These are phyloP conservation scores for Thelonectria rubi DNA, from an alignment of 2,329 filamentous ascomycete species.

Conservation along the genomic window DNA sequence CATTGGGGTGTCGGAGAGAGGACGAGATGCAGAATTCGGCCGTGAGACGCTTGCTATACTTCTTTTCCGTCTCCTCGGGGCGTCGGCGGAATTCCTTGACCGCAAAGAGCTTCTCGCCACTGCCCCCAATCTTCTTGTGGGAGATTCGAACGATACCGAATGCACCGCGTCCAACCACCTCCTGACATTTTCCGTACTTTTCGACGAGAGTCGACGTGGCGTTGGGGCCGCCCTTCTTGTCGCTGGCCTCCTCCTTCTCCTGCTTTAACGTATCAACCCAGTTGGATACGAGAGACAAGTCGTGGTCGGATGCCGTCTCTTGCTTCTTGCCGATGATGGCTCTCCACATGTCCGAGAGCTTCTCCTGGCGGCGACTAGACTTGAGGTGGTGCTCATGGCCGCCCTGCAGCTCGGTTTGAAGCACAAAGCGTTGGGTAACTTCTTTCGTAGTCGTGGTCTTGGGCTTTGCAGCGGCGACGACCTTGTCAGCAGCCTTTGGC, in stretches of 20 bases:
- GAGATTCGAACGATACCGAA: conserved; percentile 98
- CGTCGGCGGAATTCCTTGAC: conserved; percentile 98
- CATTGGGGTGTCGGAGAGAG: conserved; percentile 93
- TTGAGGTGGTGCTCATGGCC: conserved; percentile 89
- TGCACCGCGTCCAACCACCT: conserved; percentile 93
- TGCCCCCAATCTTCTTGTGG: conserved; percentile 89
- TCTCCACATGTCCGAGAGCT: conserved; percentile 90
- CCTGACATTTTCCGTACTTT: conserved; percentile 98
- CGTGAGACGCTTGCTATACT: conserved; percentile 96
- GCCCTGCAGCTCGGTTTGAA: conserved; percentile 64
- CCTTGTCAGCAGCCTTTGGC: conserved; percentile 41
- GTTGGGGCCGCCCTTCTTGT: conserved; percentile 80
- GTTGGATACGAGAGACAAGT: conserved; percentile 90
- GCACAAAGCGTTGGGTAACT: conserved; percentile 60
- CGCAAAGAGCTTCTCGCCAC: conserved; percentile 89
- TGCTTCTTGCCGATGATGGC: conserved; percentile 86
- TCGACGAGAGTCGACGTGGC: conserved; percentile 81
- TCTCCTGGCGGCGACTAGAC: conserved; percentile 91
- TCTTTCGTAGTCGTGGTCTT: conserved; percentile 47
- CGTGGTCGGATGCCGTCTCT: conserved; percentile 76
- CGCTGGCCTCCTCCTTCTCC: conserved; percentile 85
- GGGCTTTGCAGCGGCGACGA: conserved; percentile 40
- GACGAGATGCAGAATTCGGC: conserved; percentile 99
- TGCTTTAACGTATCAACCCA: conserved; percentile 95
- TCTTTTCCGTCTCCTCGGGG: conserved; percentile 93